Base-by-base conservation (phyloP, 441 rosid species). In the Jatropha podagrica region DNA sequence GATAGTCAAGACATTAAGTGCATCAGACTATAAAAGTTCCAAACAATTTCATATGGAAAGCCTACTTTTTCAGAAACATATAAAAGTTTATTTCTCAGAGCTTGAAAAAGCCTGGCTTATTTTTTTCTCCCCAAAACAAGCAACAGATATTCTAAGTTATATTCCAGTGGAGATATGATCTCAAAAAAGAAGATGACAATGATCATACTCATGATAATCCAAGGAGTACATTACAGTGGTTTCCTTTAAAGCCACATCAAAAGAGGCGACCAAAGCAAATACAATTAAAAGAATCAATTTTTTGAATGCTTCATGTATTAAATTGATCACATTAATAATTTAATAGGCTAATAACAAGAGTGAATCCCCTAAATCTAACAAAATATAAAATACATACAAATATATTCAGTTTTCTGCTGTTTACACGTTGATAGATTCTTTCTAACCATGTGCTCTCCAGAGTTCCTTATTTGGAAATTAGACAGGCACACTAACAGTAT, bases 1-100 rank as follows among this genome's bases (percentile, higher is more conserved):
- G 73, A 78, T 58, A 44, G 77, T 81, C 78, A 82, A 58, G 46
- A 54, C 54, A 17, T 5, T 56, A 59, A 48, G 4, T 42, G 9
- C 46, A 32, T 32, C 46, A 8, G 9, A 42, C 4, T 42, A 8
- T 8, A 42, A 42, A 42, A 42, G 9, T 5, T 42, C 7, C 4
- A 42, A 42, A 42, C 46, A 42, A 42, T 8, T 5, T 42, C 46
- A 42, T 42, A 32, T 32, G 32, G 32, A 32, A 32, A 32, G 32
- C 32, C 32, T 32, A 2, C 32, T 32, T 32, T 32, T 32, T 32
- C 63, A 27, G 9, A 55, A 71, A 40, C 18, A 44, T 69, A 46
- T 40, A 6, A 27, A 18, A 68, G 11, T 55, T 8, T n/a, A 6
- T 55, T 55, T 55, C 37, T 20, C 60, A 7, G 11, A 17, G 32